Conservation (phyloP, 495 filamentous ascomycete genomes). For the Chaetomidium leptoderma region DNA sequence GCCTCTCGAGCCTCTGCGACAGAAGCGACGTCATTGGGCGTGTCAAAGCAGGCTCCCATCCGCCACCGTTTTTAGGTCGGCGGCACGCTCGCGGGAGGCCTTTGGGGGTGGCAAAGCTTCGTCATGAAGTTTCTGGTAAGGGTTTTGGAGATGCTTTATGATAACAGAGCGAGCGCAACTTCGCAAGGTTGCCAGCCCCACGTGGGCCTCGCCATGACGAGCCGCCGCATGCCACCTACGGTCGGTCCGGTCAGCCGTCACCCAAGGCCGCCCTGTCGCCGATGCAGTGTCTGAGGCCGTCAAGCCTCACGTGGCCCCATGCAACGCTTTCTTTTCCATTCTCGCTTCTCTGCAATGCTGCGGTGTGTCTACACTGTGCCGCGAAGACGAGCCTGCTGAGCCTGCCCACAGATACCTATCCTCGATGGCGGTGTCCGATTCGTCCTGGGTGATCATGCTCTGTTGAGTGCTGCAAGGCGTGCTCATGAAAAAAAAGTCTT, state of each 20-base stretch:
- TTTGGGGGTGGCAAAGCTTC: neutral
- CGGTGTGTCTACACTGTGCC: neutral
- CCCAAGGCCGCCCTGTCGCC: neutral
- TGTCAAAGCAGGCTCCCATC: constrained; percentile 10
- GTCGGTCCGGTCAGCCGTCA: neutral
- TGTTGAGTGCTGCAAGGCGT: too few relatives aligned
- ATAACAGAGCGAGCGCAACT: neutral
- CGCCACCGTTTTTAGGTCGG: constrained; percentile 11
- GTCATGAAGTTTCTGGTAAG: too few relatives aligned
- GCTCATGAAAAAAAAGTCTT: neutral
- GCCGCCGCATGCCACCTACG: too few relatives aligned
- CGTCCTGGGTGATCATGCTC: neutral
- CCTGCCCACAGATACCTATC: neutral
- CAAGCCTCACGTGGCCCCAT: neutral
- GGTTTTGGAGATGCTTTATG: neutral
- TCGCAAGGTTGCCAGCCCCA: neutral
- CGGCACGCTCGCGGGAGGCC: neutral
- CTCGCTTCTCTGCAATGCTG: neutral
- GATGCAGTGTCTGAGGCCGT: neutral
- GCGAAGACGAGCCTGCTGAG: too few relatives aligned
- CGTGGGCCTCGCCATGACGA: neutral
- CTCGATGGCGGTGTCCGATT: neutral
- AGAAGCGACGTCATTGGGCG: constrained; percentile 36
- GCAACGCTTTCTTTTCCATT: neutral
- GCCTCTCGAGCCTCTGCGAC: constrained; percentile 23